Conservation (phyloP, 1,284 basidiomycete species). For the Puccinia coronata region DNA sequence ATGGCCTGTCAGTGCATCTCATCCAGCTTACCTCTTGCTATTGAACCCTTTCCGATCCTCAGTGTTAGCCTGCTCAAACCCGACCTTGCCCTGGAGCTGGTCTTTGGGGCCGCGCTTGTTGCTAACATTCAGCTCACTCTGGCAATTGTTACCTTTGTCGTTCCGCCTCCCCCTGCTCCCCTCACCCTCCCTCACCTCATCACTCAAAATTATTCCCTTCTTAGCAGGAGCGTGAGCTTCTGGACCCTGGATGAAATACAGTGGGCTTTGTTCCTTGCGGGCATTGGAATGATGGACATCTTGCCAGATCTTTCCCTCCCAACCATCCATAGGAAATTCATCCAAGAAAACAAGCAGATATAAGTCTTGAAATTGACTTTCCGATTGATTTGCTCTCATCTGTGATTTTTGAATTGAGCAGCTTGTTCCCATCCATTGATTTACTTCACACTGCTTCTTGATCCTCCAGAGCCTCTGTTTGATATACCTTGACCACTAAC, state of each 20-base stretch:
- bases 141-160: not conserved
- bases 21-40: not conserved
- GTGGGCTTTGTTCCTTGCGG: slow-evolving; percentile 21
- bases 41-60: slow-evolving; percentile 38
- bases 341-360: not conserved
- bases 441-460: slow-evolving; percentile 76
- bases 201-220: not conserved
- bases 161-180: not conserved
- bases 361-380: too few relatives aligned
- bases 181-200: too few relatives aligned
- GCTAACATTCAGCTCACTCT: slow-evolving; percentile 40
- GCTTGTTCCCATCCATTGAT: slow-evolving; percentile 82
- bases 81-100: slow-evolving; percentile 25
- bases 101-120: slow-evolving; percentile 39
- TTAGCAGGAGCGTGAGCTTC: slow-evolving; percentile 18
- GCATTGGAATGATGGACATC: slow-evolving; percentile 44
- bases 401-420: slow-evolving; percentile 60
- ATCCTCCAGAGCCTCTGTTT: slow-evolving; percentile 66
- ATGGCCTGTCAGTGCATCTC: slow-evolving; percentile 12
- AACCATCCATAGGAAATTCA: slow-evolving; percentile 27
- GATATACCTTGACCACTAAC: slow-evolving; percentile 22
- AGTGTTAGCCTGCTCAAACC: slow-evolving; percentile 4
- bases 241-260: slow-evolving; percentile 41
- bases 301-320: slow-evolving; percentile 31
- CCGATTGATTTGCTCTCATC: slow-evolving; percentile 13